Base-by-base conservation (phyloP, 2,329 filamentous ascomycete species). In the Xylaria polymorpha region DNA sequence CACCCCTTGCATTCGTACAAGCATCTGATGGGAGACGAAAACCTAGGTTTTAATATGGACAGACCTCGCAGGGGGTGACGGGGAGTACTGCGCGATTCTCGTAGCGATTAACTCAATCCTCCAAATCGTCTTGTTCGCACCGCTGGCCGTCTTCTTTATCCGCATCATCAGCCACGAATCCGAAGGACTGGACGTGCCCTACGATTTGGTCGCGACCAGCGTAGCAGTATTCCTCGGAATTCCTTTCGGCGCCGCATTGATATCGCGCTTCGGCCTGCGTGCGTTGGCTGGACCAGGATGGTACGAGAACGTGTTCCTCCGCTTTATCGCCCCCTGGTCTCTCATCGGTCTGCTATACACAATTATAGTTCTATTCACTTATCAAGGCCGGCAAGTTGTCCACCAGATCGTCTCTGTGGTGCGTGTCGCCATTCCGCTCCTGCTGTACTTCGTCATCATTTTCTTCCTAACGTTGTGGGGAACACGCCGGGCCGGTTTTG, bases 191-290 rank as follows among this genome's bases (percentile, higher is more conserved):
- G 75, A 79, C 32, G 74, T 86, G 9, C 83, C 85, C 0, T 97
- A 96, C 79, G 79, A 85, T 0, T 85, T 86, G 0, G 92, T 94
- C 1, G 93, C 94, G 12, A 91, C 89, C 55, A 94, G 91, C 68
- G 94, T 97, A 0, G 94, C 88, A 0, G 92, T 94, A 1, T 97
- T 97, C 76, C 85, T 97, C 1, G 94, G 92, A 0, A 94, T 97
- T 22, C 94, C 94, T 0, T 85, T 97, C 0, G 93, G 84, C 1
- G 93, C 92, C 0, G 94, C 94, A 0, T 84, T 97, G 37, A n/a
- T 94, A 3, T 96, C 93, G 0, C 87, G 94, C 0, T 84, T 94
- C 69, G 75, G 78, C 0, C 79, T 97, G 6, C 86, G 89, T 2
- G 80, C 76, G 0, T 50, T 90, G 0, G 78, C 86, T 4, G 87